phyloP scores from a whole-genome alignment of 2,329 filamentous ascomycete genomes.

The Fusarium proliferatum region DNA sequence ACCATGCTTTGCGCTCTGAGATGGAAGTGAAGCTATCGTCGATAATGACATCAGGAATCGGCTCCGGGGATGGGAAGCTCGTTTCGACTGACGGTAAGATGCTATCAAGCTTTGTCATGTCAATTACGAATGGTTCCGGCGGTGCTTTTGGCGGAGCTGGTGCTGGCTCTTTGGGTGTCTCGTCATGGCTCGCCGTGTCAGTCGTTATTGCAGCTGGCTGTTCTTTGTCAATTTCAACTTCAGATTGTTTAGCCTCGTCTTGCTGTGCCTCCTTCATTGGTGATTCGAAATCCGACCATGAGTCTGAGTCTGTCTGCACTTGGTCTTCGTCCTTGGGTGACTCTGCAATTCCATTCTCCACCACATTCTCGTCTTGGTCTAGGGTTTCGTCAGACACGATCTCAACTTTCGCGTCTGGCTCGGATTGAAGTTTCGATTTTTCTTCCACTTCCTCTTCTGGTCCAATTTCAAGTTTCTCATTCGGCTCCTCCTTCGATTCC shows the following conservation, averaged over 20 bases:
- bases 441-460: not conserved
- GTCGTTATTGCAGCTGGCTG: not conserved
- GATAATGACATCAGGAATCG: conserved; percentile 59
- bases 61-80: conserved; percentile 46
- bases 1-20: conserved; percentile 72
- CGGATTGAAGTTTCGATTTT: not conserved
- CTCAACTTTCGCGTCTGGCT: not conserved
- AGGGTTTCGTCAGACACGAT: not conserved
- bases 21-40: conserved; percentile 64
- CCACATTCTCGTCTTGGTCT: not conserved
- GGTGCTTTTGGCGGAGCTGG: conserved; percentile 14
- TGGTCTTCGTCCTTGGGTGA: not conserved
- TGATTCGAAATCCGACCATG: conserved; percentile 38
- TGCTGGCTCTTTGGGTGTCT: not conserved
- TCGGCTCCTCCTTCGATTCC: not conserved
- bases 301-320: conserved; percentile 16
- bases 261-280: conserved; percentile 14
- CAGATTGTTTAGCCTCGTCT: not conserved
- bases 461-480: not conserved
- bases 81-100: conserved; percentile 47
- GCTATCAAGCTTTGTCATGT: conserved; percentile 49
- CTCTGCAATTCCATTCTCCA: not conserved
- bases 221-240: not conserved
- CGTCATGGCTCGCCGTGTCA: not conserved
- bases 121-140: conserved; percentile 44